Base-by-base conservation (phyloP, 164 flowering plant species). In the Cinnamomum micranthum region DNA sequence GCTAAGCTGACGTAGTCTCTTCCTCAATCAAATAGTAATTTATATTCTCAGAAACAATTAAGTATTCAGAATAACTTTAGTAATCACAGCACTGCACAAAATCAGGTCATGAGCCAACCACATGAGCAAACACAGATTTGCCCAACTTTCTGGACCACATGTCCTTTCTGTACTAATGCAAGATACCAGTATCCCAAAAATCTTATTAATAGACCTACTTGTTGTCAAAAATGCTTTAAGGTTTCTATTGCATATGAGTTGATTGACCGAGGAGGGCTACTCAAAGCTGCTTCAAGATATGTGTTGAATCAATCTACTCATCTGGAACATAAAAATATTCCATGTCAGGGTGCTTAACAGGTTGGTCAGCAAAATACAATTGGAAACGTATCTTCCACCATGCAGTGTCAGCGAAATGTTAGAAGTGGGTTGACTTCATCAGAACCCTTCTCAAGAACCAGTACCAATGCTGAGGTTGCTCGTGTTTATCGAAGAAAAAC, bases 91-190 rank as follows among this genome's bases (percentile, higher is more conserved):
- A 20, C 71, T 55, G 25, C 83, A 25, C 73, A 68, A 19, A 73
- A 25, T 28, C 69, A 33, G 28, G 69, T 71, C 35, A 20, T 80
- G 68, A 83, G 75, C 71, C 73, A 70, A 51, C 74, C 75, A 27
- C 81, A 77, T 14, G 84, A 84, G 77, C 81, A 33, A 67, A 60
- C 71, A 33, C 74, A 13, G 22, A 51, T 13, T 24, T 47, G 28
- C 22, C 73, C 51, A 73, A 74, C 85, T 19, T 84, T 84, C 72
- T 84, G 86, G 86, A 84, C 86, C 35, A 10, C 31, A 13, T 84
- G 86, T 28, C 79, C 85, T n/a, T 78, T 64, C 60, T 84, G 86
- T 76, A 63, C 17, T 52, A 66, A 75, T 27, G 78, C 71, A 31
- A 28, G 31, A 79, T 84, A 76, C 68, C 83, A 84, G 50, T 84